Evolutionary conservation across 1,284 basidiomycete genomes (phyloP), one percentile per base, ranked within the genome.

Genomic region (Ceratobasidium sp.): DNA sequence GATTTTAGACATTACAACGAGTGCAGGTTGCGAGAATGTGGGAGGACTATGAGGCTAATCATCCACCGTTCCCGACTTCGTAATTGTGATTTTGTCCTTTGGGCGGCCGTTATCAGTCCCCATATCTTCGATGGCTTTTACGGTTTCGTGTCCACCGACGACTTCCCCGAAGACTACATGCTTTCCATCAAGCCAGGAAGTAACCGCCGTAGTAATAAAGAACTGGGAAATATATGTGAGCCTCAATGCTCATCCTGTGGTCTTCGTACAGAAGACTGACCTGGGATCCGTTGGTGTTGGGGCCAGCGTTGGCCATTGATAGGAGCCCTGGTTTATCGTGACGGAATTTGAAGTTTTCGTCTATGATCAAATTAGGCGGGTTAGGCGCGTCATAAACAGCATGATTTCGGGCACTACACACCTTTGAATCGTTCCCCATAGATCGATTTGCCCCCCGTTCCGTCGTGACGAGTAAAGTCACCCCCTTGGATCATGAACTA

Each of bases 401-500:
- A 44, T 20, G 23, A 55, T 5, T 23, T 33, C 16, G 46, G 3
- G 38, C 35, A 44, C 33, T 18, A 86, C 86, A 79, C 70, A 92
- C 92, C 93, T n/a, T 81, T 85, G 80, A 94, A 96, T 83, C 93
- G 95, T 81, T 90, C 89, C 80, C 97, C 96, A 82, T 97, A 98
- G 85, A 99, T 98, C 35, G 93, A 95, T 85, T 93, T 93, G 75
- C 95, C 95, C 79, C 97, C 97, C 0, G 96, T 98, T 18, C 97
- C 97, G 82, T 98, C 91, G 50, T 84, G 82, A 23, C 81, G 83
- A 79, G 14, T 54, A 23, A 59, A 54, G 92, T 86, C 85, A 50
- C 85, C 85, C 54, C 84, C 85, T 84, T 96, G 94, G 70, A 95
- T 84, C 95, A 96, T 96, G 86, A 96, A 96, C 41, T 83, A 81